Conservation (phyloP, 2,329 filamentous ascomycete genomes). For the Mariannaea sp. region DNA sequence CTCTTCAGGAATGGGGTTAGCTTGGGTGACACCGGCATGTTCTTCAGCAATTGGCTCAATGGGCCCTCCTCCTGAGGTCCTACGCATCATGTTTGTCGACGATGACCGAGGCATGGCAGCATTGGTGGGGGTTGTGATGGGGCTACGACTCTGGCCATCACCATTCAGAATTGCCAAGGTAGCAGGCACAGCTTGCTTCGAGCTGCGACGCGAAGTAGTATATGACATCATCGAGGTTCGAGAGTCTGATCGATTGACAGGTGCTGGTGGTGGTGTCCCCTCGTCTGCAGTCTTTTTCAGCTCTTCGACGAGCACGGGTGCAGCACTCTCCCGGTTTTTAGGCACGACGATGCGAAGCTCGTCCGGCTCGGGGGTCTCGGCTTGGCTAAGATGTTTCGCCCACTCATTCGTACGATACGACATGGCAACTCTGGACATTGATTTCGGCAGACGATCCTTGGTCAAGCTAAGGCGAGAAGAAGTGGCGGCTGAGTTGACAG, state of each 20-base stretch:
- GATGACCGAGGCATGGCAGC: constrained; percentile 28
- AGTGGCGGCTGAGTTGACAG: constrained; percentile 45
- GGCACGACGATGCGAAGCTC: constrained; percentile 57
- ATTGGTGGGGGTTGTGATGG: constrained; percentile 27
- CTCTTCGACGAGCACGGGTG: constrained; percentile 66
- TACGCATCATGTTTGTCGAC: constrained; percentile 33
- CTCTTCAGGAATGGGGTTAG: constrained; percentile 32
- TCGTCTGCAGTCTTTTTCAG: constrained; percentile 66
- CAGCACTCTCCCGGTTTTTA: constrained; percentile 53
- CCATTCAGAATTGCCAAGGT: constrained; percentile 35
- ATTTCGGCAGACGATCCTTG: constrained; percentile 68
- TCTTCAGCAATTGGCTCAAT: constrained; percentile 54
- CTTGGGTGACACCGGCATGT: constrained; percentile 22
- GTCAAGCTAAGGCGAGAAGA: constrained; percentile 57
- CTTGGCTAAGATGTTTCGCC: constrained; percentile 84
- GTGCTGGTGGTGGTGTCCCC: constrained; percentile 46
- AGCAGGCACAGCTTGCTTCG: constrained; percentile 33
- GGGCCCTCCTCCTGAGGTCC: constrained; percentile 36
- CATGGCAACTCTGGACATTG: constrained; percentile 75
- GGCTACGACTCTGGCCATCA: constrained; percentile 30
- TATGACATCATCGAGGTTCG: constrained; percentile 33
- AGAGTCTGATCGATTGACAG: constrained; percentile 39
- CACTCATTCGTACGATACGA: constrained; percentile 94
- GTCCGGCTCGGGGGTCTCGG: constrained; percentile 73
- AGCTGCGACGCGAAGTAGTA: constrained; percentile 18